Conservation (phyloP, 768 basidiomycete genomes). For the Auricularia cornea region DNA sequence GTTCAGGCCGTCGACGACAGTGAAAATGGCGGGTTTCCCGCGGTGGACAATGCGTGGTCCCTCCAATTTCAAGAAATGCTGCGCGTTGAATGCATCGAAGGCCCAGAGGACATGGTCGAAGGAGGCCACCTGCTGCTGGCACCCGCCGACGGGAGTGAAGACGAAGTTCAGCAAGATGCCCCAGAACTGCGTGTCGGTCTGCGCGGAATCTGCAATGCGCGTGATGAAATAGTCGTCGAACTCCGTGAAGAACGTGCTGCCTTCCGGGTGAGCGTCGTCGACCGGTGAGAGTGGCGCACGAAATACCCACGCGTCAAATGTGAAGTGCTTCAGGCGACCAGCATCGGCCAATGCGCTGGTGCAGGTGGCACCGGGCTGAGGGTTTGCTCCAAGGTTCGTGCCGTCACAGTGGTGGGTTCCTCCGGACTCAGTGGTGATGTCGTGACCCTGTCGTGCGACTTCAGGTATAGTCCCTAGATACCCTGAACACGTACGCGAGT, state of each 20-base stretch:
- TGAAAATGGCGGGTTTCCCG: constrained; percentile 23
- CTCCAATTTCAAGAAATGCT: constrained; percentile 26
- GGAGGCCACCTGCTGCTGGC: constrained; percentile 28
- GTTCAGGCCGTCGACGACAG: constrained; percentile 29
- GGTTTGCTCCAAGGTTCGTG: constrained; percentile 29
- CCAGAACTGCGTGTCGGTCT: constrained; percentile 30
- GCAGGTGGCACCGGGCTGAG: constrained; percentile 31
- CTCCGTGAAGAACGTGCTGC: constrained; percentile 26
- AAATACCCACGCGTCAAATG: constrained; percentile 32
- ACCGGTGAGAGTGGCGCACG: background rate
- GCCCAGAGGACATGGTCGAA: constrained; percentile 30
- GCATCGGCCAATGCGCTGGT: constrained; percentile 39
- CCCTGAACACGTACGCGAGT: constrained; percentile 15
- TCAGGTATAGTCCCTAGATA: background rate
- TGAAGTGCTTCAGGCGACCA: constrained; percentile 22
- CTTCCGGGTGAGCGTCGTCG: background rate
- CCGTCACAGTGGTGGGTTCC: constrained; percentile 38
- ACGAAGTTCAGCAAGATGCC: constrained; percentile 28
- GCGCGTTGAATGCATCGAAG: constrained; percentile 29
- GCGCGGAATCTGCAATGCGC: constrained; percentile 23
- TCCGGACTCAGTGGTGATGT: constrained; percentile 30
- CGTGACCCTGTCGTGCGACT: constrained; percentile 24
- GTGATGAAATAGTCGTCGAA: constrained; percentile 40
- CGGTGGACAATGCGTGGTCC: constrained; percentile 21
- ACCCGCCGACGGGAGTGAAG: constrained; percentile 31